Evolutionary conservation across 164 flowering plant genomes (phyloP), one percentile per base, ranked within the genome.

Genomic region (Kingdonia uniflora): DNA sequence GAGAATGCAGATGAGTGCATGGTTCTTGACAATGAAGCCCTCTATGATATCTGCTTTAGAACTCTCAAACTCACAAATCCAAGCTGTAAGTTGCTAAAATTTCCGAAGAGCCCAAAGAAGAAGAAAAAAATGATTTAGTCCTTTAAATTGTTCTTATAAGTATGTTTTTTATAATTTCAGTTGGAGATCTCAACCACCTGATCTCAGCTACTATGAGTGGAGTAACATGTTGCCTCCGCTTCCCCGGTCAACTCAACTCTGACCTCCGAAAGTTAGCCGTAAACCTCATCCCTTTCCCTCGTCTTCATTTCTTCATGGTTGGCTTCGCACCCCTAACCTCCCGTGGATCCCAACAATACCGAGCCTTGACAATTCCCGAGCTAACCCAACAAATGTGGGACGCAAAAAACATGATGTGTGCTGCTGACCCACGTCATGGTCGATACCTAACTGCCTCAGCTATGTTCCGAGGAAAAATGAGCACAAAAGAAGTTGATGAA

Each of bases 401-500:
- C 19, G 49, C 59, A 15, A 56, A 57, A 44, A 60, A 52, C 57
- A 60, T 60, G 64, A 52, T 60, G 64, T 60, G 64, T 13, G 64
- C 64, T 11, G 64, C 64, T 7, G 64, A 60, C 45, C 64, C 64
- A 11, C 51, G 64, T 4, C 64, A 60, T 21, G 64, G 64, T 6
- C 45, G 64, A 3, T 53, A 60, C n/a, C 51, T 60, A 11, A 52
- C 64, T n/a, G 64, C 58, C 11, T 58, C 61, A 0, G 55, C 61
- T 5, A 58, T 58, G 61, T 49, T 49, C 29, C 48, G 48, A 8
- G 61, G 61, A 2, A 48, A 56, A 22, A 57, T 57, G 61, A 57
- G 61, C 37, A 49, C 61, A 16, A 58, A 60, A 21, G 57, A 60
- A 15, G 57, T 60, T 11, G 64, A 52, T 37, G 64, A 60, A 26